A percentile compares a stretch with the other conserved stretches of the same genome.
phyloP scores from a whole-genome alignment of 2,329 filamentous ascomycete genomes.

The Lasiodiplodia gonubiensis region DNA sequence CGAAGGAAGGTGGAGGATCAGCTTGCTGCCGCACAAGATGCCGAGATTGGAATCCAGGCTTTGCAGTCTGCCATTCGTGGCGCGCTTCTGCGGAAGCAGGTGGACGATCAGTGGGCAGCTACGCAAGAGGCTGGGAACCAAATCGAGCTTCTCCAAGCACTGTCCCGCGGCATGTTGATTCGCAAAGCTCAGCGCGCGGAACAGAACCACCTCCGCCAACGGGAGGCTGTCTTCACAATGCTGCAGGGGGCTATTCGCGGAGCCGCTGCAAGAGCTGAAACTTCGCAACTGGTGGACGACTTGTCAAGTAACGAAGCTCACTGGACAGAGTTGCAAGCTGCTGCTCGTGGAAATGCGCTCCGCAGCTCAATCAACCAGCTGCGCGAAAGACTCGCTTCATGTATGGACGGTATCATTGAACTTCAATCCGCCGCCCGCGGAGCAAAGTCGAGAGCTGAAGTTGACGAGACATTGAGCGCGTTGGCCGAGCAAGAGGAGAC shows the following conservation, averaged over 20 bases:
- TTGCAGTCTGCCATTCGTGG: conserved; percentile 67
- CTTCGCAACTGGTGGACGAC: conserved; percentile 47
- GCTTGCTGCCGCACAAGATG: conserved; percentile 60
- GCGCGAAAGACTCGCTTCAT: conserved; percentile 6
- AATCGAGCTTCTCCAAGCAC: conserved; percentile 46
- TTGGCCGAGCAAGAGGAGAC: conserved; percentile 52
- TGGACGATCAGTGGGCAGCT: conserved; percentile 36
- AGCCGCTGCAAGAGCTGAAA: conserved; percentile 46
- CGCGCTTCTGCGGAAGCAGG: conserved; percentile 63
- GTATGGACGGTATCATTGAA: conserved; percentile 4
- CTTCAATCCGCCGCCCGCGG: conserved; percentile 31
- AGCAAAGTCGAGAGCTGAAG: conserved; percentile 34
- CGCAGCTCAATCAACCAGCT: conserved; percentile 4
- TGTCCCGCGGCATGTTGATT: conserved; percentile 49
- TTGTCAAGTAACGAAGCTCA: conserved; percentile 49
- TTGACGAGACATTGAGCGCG: conserved; percentile 15
- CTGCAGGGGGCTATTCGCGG: conserved; percentile 72
- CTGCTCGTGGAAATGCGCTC: conserved; percentile 21
- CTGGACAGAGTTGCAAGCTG: conserved; percentile 49
- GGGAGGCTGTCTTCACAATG: conserved; percentile 51
- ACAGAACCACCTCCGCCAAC: conserved; percentile 43
- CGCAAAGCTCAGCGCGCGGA: conserved; percentile 45
- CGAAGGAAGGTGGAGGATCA: conserved; percentile 60
- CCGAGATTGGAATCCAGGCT: conserved; percentile 62
- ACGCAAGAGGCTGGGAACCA: conserved; percentile 32